Evolutionary conservation across 176 grass and related monocot species (phyloP).

Genomic region (Lolium rigidum): DNA sequence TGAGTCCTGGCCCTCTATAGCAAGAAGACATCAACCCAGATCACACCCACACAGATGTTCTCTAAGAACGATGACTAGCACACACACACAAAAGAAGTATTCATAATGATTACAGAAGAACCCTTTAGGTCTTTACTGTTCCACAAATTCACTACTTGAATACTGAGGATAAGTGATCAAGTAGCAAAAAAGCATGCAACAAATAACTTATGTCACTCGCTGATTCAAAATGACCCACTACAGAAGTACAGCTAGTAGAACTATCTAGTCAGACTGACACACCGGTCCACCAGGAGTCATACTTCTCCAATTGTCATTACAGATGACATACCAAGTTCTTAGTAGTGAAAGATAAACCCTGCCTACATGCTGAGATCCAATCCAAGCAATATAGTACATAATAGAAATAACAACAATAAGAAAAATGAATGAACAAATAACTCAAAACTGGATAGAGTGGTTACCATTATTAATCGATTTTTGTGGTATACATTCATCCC

Average conservation of each 20-base stretch:
- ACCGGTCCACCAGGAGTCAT: not conserved
- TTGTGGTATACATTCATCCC: conserved; percentile 98
- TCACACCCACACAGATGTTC: not conserved
- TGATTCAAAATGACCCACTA: conserved; percentile 9
- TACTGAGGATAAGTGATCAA: not conserved
- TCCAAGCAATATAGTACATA: not conserved
- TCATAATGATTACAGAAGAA: not conserved
- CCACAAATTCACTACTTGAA: not conserved
- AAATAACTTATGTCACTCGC: not conserved
- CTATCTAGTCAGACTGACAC: conserved; percentile 18
- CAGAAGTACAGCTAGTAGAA: not conserved
- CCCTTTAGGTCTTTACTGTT: not conserved
- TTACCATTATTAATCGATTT: conserved; percentile 96
- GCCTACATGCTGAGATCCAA: not conserved
- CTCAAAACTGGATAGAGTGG: conserved; percentile 19
- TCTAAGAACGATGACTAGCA: conserved; percentile 10
- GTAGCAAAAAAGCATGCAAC: conserved; percentile 18
- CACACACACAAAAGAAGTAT: not conserved
- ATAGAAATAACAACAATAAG: not conserved
- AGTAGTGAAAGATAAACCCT: not conserved
- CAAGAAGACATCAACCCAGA: not conserved
- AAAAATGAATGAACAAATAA: conserved; percentile 28
- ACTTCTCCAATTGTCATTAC: not conserved
- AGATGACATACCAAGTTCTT: not conserved
- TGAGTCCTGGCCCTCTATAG: not conserved